Evolutionary conservation across 1,284 basidiomycete genomes (phyloP), one percentile per base, ranked within the genome.

Genomic region (Butyriboletus appendiculatus): DNA sequence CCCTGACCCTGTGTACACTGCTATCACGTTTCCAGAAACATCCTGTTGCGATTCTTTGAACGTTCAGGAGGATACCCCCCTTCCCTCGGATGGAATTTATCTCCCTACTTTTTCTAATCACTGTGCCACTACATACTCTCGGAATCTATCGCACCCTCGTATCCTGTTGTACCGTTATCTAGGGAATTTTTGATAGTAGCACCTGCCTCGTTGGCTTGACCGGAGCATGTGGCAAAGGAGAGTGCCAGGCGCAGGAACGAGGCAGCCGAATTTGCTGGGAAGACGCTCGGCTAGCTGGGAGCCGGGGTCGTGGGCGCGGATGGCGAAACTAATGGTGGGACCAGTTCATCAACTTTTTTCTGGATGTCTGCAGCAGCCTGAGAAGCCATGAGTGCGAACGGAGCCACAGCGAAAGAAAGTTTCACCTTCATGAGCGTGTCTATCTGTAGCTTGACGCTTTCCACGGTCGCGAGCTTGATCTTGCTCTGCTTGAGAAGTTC

Each of bases 401-500:
- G 50, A 55, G 53, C 35, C 15, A 28, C 26, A 40, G 42, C 24
- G 45, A 37, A 41, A 57, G 49, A 56, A 48, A 37, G 18, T 32
- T 35, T 61, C 67, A 85, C 88, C 82, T 90, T 92, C 68, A 87
- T 80, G 39, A 91, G 77, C 4, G 75, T 69, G 64, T 92, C 89
- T 52, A 92, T 84, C 58, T 90, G 87, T 4, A 74, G 62, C 67
- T 89, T 90, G 60, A 92, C 84, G 60, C 69, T 84, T 63, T 92
- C 89, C 75, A 88, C 78, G n/a, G 81, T 86, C 41, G 77, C 68
- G 20, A 76, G 69, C 62, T 89, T 87, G 6, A 75, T 65, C 69
- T 85, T 89, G 75, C 85, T 86, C 64, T 88, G 78, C 62, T 86
- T 89, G 49, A 90, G 75, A 44, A 91, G 76, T 14, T 88, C 85